Evolutionary conservation across 352 stramenopile species (phyloP), one percentile per base, ranked within the genome.

Genomic region (Phytopythium sindhum): DNA sequence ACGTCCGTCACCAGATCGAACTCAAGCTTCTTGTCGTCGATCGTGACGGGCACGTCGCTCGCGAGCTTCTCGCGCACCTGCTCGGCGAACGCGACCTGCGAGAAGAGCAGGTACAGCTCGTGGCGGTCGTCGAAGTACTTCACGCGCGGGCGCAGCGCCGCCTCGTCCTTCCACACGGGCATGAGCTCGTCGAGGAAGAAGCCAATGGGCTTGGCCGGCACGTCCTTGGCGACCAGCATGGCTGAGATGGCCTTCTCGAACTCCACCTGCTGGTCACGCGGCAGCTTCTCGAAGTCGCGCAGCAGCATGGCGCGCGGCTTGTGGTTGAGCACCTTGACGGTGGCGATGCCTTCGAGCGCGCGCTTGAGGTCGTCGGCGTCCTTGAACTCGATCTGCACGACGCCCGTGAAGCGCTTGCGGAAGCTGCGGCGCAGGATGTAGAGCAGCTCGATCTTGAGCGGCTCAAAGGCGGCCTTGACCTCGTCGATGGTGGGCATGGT

Each of bases 161-260:
- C 60, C 45, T 96, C 75, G 14, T 90, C 77, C 41, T 83, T 75
- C 83, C 86, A 93, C 63, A 96, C 61, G 2, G 78, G 70, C 47
- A 87, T 65, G 42, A 96, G 74, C 50, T 82, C 76, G 47, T 90
- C 79, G n/a, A 92, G 63, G 63, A 91, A 90, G 57, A 91, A 79
- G 9, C 80, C 78, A 23, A 91, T 74, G 10, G 77, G 82, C 69
- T 90, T 87, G 55, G 68, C 70, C 6, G 89, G 80, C 59, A 97
- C 88, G 51, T 91, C 75, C 69, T 93, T 92, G 42, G 87, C 84
- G 17, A 93, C 80, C 14, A 96, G 74, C 84, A 96, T 93, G 23
- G 84, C 85, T 23, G 72, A 80, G 24, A 84, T 86, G 33, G 80
- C 72, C 76, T 96, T 94, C 63, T 96, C 83, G 50, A 96, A 96